Evolutionary conservation across 192 early-diverging fungal genomes (phyloP).

Genomic region (Haplosporangium gracile): DNA sequence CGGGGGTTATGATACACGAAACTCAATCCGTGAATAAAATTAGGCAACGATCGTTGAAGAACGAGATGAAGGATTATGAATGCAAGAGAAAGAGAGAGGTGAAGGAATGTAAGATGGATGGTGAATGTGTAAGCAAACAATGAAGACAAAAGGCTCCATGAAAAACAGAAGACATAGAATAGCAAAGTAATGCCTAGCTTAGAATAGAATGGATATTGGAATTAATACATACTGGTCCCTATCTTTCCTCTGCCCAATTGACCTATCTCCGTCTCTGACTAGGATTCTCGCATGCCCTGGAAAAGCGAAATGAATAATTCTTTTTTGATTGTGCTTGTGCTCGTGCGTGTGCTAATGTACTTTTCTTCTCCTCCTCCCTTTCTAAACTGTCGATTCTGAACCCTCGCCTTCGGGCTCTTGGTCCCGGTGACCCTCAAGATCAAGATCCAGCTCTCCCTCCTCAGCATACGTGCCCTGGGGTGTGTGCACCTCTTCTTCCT

Average conservation of each 20-base stretch:
- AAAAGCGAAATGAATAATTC: neutral
- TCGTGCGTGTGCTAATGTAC: slow-evolving; percentile 2
- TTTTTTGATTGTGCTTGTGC: neutral
- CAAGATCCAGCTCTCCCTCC: slow-evolving; percentile 42
- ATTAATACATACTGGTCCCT: neutral
- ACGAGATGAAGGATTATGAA: neutral
- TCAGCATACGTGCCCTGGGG: slow-evolving; percentile 25
- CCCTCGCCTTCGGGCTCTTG: slow-evolving; percentile 21
- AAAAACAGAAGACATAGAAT: neutral
- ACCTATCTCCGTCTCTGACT: too few relatives aligned
- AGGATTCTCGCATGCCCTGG: neutral
- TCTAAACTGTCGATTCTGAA: slow-evolving; percentile 31
- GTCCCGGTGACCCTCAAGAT: slow-evolving; percentile 35
- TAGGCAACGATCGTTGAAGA: neutral
- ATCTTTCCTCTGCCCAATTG: too few relatives aligned
- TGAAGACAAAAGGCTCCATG: neutral
- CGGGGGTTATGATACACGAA: neutral
- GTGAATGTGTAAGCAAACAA: neutral
- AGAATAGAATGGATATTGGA: slow-evolving; percentile 35
- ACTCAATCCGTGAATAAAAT: neutral
- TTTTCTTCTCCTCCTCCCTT: neutral
- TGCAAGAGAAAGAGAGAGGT: neutral
- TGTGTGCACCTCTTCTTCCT: slow-evolving; percentile 42
- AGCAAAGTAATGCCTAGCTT: neutral
- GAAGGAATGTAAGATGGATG: neutral